Percentiles rank a stretch among this genome's conserved stretches.
Evolutionary conservation across 2,329 filamentous ascomycete genomes (phyloP).

Genomic region (Endoconidiophora laricicola): DNA sequence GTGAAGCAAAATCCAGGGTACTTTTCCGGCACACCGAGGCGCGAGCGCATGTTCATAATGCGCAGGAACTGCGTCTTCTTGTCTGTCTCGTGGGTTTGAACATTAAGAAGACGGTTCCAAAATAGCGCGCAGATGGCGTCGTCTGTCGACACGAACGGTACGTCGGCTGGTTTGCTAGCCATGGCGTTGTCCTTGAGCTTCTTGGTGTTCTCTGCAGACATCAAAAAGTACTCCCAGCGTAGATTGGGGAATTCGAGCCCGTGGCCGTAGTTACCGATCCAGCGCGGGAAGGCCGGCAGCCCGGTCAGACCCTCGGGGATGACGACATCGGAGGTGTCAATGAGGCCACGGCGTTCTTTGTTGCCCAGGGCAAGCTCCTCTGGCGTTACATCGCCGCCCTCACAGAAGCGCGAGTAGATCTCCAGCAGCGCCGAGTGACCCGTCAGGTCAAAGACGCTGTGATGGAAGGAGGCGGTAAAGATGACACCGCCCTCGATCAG

Average conservation of each 20-base stretch:
- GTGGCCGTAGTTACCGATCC: neutral
- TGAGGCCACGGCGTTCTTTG: neutral
- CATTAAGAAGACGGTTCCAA: neutral
- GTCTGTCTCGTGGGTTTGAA: neutral
- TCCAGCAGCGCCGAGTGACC: neutral
- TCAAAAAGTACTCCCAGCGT: neutral
- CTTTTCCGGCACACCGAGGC: neutral
- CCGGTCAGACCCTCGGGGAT: neutral
- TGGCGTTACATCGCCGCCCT: neutral
- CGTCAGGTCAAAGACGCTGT: neutral
- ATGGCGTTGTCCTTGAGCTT: neutral
- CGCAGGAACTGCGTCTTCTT: neutral
- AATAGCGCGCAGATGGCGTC: neutral
- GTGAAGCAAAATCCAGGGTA: constrained; percentile 1
- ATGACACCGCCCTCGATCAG: neutral
- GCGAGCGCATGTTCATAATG: neutral
- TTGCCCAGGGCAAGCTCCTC: neutral
- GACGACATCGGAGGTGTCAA: neutral
- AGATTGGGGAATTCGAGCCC: neutral
- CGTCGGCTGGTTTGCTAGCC: neutral
- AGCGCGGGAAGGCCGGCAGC: neutral
- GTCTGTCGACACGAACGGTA: constrained; percentile 3
- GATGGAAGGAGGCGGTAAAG: neutral
- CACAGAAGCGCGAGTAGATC: neutral
- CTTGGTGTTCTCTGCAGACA: neutral